A percentile compares a stretch with the other conserved stretches of the same genome.
Evolutionary conservation across 2,329 filamentous ascomycete species (phyloP).

Genomic region (Colletotrichum musicola): DNA sequence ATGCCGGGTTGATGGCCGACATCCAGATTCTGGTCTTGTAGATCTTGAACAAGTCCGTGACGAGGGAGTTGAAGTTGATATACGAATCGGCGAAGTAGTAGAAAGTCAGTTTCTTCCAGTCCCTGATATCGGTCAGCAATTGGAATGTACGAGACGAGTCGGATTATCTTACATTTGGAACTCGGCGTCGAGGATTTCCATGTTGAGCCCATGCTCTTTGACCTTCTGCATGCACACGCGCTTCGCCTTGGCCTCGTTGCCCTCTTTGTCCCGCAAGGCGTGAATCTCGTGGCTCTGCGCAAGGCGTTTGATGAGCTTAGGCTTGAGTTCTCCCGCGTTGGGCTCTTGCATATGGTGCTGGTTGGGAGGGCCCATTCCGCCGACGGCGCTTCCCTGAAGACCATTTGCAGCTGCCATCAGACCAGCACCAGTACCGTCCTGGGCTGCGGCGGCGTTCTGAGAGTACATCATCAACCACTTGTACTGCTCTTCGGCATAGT

Average conservation of each 20-base stretch:
- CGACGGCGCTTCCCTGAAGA: conserved; percentile 77
- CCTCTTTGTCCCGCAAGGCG: conserved; percentile 92
- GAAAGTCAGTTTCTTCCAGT: conserved; percentile 98
- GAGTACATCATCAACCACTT: conserved; percentile 99
- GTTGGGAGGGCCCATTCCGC: conserved; percentile 81
- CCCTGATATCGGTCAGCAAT: conserved; percentile 66
- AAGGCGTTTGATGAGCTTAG: conserved; percentile 95
- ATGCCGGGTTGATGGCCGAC: conserved; percentile 98
- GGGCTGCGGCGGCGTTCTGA: conserved; percentile 75
- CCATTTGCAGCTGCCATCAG: conserved; percentile 74
- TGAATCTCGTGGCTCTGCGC: conserved; percentile 93
- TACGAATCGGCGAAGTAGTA: conserved; percentile 99
- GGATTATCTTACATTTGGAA: conserved; percentile 86
- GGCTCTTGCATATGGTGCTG: conserved; percentile 81
- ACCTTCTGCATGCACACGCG: conserved; percentile 97
- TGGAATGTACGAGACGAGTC: too few species aligned
- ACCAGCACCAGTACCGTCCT: conserved; percentile 72
- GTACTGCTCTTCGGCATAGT: conserved; percentile 95
- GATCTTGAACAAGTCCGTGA: conserved; percentile 98
- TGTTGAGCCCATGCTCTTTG: conserved; percentile 91
- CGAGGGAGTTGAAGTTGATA: conserved; percentile 98
- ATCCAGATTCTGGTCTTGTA: conserved; percentile 99
- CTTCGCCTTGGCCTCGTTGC: conserved; percentile 97
- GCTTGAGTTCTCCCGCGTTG: conserved; percentile 82
- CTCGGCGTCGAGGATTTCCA: conserved; percentile 99